Conservation (phyloP, 2,329 filamentous ascomycete genomes). For the Botrytis cinerea region DNA sequence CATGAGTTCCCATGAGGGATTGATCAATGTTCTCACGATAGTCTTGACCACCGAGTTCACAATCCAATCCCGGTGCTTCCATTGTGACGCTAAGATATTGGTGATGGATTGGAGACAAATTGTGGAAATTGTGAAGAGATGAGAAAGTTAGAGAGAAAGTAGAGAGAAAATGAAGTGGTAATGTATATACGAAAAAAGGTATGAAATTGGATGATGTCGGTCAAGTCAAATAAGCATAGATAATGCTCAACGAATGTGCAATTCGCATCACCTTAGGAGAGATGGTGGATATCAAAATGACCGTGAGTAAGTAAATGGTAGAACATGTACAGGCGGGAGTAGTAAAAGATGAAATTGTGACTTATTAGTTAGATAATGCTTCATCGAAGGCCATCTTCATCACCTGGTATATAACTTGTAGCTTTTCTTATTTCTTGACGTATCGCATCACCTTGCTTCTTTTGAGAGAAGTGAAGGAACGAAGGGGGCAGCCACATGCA, state of each 20-base stretch:
- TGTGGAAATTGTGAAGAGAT: not conserved
- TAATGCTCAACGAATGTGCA: not conserved
- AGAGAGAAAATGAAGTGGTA: not conserved
- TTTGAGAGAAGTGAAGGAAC: not conserved
- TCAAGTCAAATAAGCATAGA: not conserved
- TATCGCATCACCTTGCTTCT: not conserved
- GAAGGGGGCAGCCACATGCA: not conserved
- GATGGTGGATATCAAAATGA: not conserved
- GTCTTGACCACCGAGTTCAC: not conserved
- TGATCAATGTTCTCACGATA: not conserved
- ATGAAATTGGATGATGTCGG: not conserved
- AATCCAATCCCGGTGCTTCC: not conserved
- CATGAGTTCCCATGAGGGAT: not conserved
- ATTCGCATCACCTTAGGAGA: not conserved
- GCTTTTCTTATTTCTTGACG: not conserved
- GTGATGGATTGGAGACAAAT: not conserved
- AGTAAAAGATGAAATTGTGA: not conserved
- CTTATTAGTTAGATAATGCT: not conserved
- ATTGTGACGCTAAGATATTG: not conserved
- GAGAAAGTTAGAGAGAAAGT: not conserved
- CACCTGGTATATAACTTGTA: not conserved
- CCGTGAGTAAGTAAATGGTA: not conserved
- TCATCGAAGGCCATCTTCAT: not conserved
- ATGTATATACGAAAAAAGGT: too few species aligned
- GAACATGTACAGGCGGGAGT: not conserved